Percentiles rank a stretch among this genome's conserved stretches.
Conservation (phyloP, 2,329 filamentous ascomycete species). For the Aspergillus ruber region DNA sequence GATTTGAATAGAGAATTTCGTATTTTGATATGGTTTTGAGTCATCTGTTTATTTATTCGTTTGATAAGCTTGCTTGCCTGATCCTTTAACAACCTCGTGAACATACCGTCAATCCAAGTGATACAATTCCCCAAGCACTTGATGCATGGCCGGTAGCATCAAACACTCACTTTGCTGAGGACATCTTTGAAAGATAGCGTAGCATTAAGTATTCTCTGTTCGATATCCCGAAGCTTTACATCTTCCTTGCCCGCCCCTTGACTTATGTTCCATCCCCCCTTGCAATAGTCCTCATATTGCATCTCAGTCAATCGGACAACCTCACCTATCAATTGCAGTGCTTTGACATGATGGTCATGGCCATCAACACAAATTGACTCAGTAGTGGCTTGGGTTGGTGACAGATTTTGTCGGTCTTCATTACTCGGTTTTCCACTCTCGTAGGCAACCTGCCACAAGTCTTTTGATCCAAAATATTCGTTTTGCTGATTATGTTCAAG, state of each 20-base stretch:
- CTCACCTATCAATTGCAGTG: neutral
- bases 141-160: slow-evolving; percentile 11
- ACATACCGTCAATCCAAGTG: slow-evolving; percentile 12
- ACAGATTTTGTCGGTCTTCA: slow-evolving; percentile 5
- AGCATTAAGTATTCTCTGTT: slow-evolving; percentile 9
- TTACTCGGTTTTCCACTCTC: slow-evolving; percentile 4
- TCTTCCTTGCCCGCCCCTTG: slow-evolving; percentile 1
- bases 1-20: slow-evolving; percentile 11
- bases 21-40: slow-evolving; percentile 6
- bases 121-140: slow-evolving; percentile 13
- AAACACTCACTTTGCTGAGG: slow-evolving; percentile 4
- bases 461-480: slow-evolving; percentile 1
- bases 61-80: neutral
- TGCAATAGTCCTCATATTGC: slow-evolving; percentile 9
- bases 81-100: neutral
- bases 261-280: neutral
- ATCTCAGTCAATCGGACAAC: slow-evolving; percentile 7
- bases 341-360: neutral
- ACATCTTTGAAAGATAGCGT: slow-evolving; percentile 11
- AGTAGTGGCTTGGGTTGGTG: neutral
- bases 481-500: too few species aligned
- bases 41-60: slow-evolving; percentile 5
- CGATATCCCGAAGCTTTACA: slow-evolving; percentile 3
- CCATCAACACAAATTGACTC: neutral
- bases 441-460: too few species aligned